A percentile compares a stretch with the other conserved stretches of the same genome.
phyloP scores from a whole-genome alignment of 1,284 basidiomycete genomes.

The Sporisorium reilianum region DNA sequence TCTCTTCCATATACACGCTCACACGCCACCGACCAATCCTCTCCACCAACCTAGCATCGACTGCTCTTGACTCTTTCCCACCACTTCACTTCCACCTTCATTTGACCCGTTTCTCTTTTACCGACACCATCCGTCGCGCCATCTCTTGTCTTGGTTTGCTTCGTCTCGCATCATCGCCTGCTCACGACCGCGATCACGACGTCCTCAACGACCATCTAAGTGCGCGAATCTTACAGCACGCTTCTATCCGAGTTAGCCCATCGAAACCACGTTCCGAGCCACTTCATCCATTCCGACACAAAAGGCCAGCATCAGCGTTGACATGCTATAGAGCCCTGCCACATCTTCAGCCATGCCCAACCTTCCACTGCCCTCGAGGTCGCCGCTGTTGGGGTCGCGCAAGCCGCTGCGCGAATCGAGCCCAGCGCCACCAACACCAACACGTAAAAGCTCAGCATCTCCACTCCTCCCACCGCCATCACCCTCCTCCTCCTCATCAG shows the following conservation, averaged over 20 bases:
- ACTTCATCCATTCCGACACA: not conserved
- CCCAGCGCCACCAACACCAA: conserved; percentile 37
- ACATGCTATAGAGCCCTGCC: not conserved
- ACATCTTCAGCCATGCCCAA: conserved; percentile 40
- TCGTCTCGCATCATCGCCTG: not conserved
- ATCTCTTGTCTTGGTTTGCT: not conserved
- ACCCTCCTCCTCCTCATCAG: conserved; percentile 8
- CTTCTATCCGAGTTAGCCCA: no score
- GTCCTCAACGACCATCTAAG: not conserved
- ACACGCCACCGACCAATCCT: not conserved
- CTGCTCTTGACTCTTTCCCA: not conserved
- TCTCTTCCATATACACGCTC: not conserved
- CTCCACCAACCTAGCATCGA: not conserved
- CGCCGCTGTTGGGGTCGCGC: conserved; percentile 53
- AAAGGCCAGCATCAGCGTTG: not conserved
- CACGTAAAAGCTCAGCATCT: conserved; percentile 42
- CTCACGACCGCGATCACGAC: not conserved
- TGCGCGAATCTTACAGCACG: not conserved
- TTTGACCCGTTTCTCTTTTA: not conserved
- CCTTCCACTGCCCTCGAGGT: conserved; percentile 52
- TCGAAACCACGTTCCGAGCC: no score
- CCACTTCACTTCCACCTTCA: conserved; percentile 4
- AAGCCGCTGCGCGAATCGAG: conserved; percentile 38
- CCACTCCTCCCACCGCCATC: conserved; percentile 24
- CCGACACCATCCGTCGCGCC: not conserved